Evolutionary conservation across 768 basidiomycete species (phyloP).

Genomic region (Termitomyces sp.): DNA sequence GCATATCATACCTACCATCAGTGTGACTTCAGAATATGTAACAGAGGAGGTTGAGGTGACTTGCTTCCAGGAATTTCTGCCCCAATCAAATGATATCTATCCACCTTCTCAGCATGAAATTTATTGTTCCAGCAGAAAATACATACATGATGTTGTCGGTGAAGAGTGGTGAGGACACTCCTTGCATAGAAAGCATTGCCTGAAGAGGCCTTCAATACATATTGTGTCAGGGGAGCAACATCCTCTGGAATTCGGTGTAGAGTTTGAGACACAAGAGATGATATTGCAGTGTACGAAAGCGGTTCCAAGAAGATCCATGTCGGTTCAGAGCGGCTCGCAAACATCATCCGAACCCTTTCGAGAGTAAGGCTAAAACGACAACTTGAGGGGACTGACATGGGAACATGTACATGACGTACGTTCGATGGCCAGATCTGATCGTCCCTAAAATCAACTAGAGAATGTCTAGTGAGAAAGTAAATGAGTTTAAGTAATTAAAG

Average conservation of each 20-base stretch:
- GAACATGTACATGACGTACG: slow-evolving; percentile 25
- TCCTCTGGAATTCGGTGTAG: slow-evolving; percentile 56
- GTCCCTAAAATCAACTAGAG: slow-evolving; percentile 59
- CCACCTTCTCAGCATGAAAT: neutral
- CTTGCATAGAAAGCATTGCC: slow-evolving; percentile 71
- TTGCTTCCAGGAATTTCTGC: slow-evolving; percentile 60
- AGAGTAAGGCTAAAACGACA: slow-evolving; percentile 32
- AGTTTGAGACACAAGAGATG: slow-evolving; percentile 55
- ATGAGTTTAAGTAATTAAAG: too few relatives aligned
- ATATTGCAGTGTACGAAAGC: slow-evolving; percentile 49
- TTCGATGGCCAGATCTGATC: slow-evolving; percentile 47
- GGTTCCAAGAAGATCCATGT: slow-evolving; percentile 69
- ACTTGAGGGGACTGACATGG: neutral
- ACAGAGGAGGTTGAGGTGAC: slow-evolving; percentile 17
- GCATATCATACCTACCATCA: slow-evolving; percentile 44
- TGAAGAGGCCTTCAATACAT: slow-evolving; percentile 50
- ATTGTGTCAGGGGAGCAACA: slow-evolving; percentile 43
- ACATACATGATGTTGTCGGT: slow-evolving; percentile 56
- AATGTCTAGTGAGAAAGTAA: slow-evolving; percentile 1
- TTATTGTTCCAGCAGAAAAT: neutral
- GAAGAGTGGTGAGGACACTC: slow-evolving; percentile 56
- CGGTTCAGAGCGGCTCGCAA: slow-evolving; percentile 47
- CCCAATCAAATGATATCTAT: slow-evolving; percentile 63
- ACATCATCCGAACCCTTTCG: slow-evolving; percentile 50
- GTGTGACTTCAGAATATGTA: neutral